Evolutionary conservation across 176 grass and related monocot genomes (phyloP).

Genomic region (Juncus effusus): DNA sequence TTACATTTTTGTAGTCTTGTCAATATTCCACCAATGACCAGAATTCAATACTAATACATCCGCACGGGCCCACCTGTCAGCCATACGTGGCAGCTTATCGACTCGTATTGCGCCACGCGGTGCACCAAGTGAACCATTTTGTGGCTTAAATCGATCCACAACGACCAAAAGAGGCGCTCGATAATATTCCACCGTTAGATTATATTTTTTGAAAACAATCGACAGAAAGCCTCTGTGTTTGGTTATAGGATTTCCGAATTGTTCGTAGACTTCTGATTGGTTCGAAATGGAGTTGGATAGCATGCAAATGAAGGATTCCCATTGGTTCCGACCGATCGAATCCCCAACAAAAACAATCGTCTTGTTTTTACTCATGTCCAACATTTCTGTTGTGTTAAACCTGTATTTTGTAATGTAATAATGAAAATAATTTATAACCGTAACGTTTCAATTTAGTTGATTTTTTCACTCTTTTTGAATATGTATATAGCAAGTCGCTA

Average conservation of each 20-base stretch:
- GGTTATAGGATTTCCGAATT: slow-evolving; percentile 77
- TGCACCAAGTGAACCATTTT: background rate
- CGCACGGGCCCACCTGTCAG: slow-evolving; percentile 27
- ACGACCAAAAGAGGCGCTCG: slow-evolving; percentile 32
- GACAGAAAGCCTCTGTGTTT: slow-evolving; percentile 69
- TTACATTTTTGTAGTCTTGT: slow-evolving; percentile 39
- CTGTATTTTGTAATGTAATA: slow-evolving; percentile 30
- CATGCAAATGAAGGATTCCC: slow-evolving; percentile 93
- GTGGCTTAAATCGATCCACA: slow-evolving; percentile 22
- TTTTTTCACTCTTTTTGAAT: no score
- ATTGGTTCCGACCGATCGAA: slow-evolving; percentile 93
- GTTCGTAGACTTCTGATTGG: slow-evolving; percentile 77
- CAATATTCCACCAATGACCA: slow-evolving; percentile 46
- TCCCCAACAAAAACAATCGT: slow-evolving; percentile 78
- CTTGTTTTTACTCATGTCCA: slow-evolving; percentile 52
- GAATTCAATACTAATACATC: slow-evolving; percentile 43
- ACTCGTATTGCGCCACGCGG: slow-evolving; percentile 33
- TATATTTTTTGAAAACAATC: slow-evolving; percentile 39
- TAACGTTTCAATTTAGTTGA: no score
- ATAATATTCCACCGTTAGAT: slow-evolving; percentile 49
- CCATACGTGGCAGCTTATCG: slow-evolving; percentile 23
- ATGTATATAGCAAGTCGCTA: no score
- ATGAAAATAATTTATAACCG: slow-evolving; percentile 13
- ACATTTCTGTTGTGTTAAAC: slow-evolving; percentile 64
- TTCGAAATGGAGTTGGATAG: slow-evolving; percentile 48